Evolutionary conservation across 495 filamentous ascomycete species (phyloP), one percentile per base, ranked within the genome.

Genomic region (Parmelia sp.): DNA sequence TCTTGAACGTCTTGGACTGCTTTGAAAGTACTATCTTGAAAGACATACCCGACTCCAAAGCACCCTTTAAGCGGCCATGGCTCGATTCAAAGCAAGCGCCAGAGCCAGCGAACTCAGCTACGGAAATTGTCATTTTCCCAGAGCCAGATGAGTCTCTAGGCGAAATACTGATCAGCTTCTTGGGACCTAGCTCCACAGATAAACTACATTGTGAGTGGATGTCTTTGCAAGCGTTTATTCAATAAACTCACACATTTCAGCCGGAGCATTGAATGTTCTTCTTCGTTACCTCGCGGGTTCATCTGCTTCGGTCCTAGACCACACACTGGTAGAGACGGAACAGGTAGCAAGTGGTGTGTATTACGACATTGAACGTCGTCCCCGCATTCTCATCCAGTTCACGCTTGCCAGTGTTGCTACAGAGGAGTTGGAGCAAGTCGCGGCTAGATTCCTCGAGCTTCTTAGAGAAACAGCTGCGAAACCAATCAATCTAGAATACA

Each of bases 131-230:
- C 40, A 86, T 95, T 64, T 99, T 99, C 69, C 95, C 94, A 0
- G 95, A 99, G 74, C 92, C 96, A 71, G 94, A 99, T 67, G 94
- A 99, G 68, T 91, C 90, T 1, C 88, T 82, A 60, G 94, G 94
- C 44, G 92, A 97, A 71, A 83, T 97, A 51, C 71, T 88, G 58
- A 82, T 97, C 49, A 88, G 80, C 10, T 94, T 94, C 73, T 83
- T 97, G 61, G 94, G 94, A 42, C 95, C 94, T 0, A 80, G 85
- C 64, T 89, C 86, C 73, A 86, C 79, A 65, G 86, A 96, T 70
- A 68, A 74, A 21, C 76, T 79, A 66, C 73, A 75, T 65, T 77
- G 83, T 86, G 66, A 69, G 82, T 21, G 39, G 39, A 9, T 40
- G 39, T 40, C 39, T 40, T 12, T 40, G 39, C 39, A 40, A 11